Base-by-base conservation (phyloP, 1,139 yeast species). In the Nakaseomyces nivariensis region DNA sequence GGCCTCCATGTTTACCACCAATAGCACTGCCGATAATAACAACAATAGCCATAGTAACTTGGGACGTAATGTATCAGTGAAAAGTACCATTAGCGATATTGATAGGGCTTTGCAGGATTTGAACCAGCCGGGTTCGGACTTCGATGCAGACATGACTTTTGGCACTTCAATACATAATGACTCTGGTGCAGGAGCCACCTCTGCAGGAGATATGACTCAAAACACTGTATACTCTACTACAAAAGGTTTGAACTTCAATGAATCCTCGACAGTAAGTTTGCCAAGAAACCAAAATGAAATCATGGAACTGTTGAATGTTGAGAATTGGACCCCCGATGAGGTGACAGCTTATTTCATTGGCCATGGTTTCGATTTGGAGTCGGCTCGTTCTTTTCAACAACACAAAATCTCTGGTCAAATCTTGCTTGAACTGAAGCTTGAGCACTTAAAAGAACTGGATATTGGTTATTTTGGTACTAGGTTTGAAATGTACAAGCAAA, bases 391-490 rank as follows among this genome's bases (percentile, higher is more conserved):
- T 61, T 94, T 94, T 67, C 79, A 84, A 5, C 78, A 82, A 57
- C 98, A 92, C 68, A 87, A 89, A 60, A 88, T 92, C 52, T 83
- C 92, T 0, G 98, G 98, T 17, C 73, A 79, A 3, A 90, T 92
- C 48, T 70, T 92, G 48, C 73, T 92, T 50, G 96, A 90, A 65
- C 74, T 94, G 57, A 97, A 90, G 62, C 74, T 90, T 57, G 78
- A 88, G 1, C 86, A 86, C 61, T 74, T 92, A 61, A 92, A 92
- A 64, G 98, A 92, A 67, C 73, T 92, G 52, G 98, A 90, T 55
- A 92, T 92, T 49, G 77, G 81, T 50, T 86, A 96, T 3, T 92
- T 92, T 71, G 99, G 99, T 25, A 90, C 97, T 1, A 75, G 99
- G 53, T 92, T 89, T 68, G 96, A 90, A 67, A 79, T 94, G 43